Base-by-base conservation (phyloP, 2,329 filamentous ascomycete species). In the Fusarium nisikadoi region DNA sequence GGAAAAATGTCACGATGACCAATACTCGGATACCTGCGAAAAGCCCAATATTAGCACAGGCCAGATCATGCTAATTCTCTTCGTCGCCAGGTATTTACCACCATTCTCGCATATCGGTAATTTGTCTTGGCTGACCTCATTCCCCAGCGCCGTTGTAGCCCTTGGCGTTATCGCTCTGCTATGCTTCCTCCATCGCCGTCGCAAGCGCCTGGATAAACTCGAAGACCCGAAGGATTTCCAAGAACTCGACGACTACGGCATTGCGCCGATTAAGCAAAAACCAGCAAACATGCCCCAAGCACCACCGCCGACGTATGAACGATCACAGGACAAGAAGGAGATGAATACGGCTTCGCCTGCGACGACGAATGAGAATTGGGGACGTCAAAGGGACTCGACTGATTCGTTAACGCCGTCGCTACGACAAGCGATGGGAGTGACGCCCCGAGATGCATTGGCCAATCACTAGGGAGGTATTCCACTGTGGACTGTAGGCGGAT, bases 211-310 rank as follows among this genome's bases (percentile, higher is more conserved):
- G 3, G 76, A 78, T 12, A 49, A 33, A 16, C 49, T 65, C 23
- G 76, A 78, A 62, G 73, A 77, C 49, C 53, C 70, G 25, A 78
- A 78, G 42, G 66, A 64, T 27, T 16, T 66, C 25, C 74, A 78
- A 57, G 76, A 78, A 61, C 57, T 78, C 49, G 76, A 78, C 41
- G 76, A 78, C 49, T 78, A 78, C 27, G 76, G 76, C 29, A 59
- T 77, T 25, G 64, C 42, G 2, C 42, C 70, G 7, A 14, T 27
- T 3, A 50, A 62, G 11, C 43, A 65, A 36, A 62, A 59, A 41
- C 42, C 47, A 20, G 56, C 63, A 14, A 35, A 57, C 17, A 52
- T 76, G 59, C 75, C 75, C 2, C 64, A 59, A 23, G 65, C 65
- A 19, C 74, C 75, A 50, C 68, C 72, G 41, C 73, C 56, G n/a